Base-by-base conservation (phyloP, 1,284 basidiomycete species). In the Cutaneotrichosporon spelunceum region DNA sequence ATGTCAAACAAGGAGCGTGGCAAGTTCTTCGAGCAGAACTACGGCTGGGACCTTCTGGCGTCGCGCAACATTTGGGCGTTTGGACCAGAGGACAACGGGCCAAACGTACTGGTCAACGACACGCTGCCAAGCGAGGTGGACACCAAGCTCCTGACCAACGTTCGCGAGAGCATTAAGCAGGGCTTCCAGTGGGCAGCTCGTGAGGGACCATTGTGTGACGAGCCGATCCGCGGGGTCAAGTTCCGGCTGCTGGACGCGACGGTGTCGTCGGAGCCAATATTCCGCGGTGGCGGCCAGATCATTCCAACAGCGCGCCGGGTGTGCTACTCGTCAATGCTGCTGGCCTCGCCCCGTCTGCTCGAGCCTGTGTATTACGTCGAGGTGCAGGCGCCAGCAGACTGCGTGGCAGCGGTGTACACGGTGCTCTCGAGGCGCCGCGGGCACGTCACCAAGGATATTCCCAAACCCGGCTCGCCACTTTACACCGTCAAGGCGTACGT, bases 1-100 rank as follows among this genome's bases (percentile, higher is more conserved):
- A 93, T 96, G 91, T 85, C 90, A 3, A 85, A 90, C 47, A 96
- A 96, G 79, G 91, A 96, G 72, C 84, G 94, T 52, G 94, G 93
- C 39, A 89, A 87, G 62, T 92, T 93, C 81, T 96, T 98, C 79
- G 87, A 96, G 79, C 88, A 91, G 73, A 94, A 93, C 76, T 97
- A 98, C 78, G 90, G 95, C 63, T 99, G 96, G 96, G 96, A 99
- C 81, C 78, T 98, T 72, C 84, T 99, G 65, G 95, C 96, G 2
- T 94, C 93, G 52, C 85, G 96, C 62, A 97, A 94, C 72, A 95
- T 99, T 80, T 99, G 96, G 96, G 93, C 94, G n/a, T 99, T 99
- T 79, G 96, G 96, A 24, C 95, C 96, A 6, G 93, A 98, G 67
- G 93, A 95, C 56, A 89, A 88, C 68, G 93, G 93, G 0, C 87